phyloP scores from a whole-genome alignment of 768 basidiomycete species.

The Auricularia heimuer region DNA sequence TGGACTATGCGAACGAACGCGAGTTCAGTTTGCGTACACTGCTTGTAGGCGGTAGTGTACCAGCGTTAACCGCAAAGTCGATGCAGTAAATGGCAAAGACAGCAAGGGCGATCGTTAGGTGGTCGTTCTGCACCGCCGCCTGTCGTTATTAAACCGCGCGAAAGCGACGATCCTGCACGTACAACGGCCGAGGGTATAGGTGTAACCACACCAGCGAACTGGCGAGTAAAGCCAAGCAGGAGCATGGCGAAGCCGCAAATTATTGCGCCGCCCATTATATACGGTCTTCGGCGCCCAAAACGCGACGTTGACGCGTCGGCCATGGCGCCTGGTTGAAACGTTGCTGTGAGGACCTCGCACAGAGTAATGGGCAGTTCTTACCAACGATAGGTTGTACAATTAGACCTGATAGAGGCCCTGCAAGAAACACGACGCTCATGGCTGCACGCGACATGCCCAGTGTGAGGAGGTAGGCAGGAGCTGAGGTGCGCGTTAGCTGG shows the following conservation, averaged over 20 bases:
- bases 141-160: neutral
- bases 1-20: conserved; percentile 41
- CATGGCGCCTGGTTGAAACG: conserved; percentile 37
- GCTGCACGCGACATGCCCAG: conserved; percentile 78
- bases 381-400: conserved; percentile 88
- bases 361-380: conserved; percentile 15
- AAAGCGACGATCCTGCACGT: conserved; percentile 7
- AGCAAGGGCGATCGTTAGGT: conserved; percentile 67
- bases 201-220: conserved; percentile 45
- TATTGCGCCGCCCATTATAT: conserved; percentile 63
- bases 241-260: conserved; percentile 66
- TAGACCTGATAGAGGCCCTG: conserved; percentile 83
- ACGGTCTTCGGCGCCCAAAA: conserved; percentile 79
- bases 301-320: conserved; percentile 78
- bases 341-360: neutral
- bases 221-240: conserved; percentile 72
- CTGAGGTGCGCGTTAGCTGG: conserved; percentile 33
- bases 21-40: conserved; percentile 5
- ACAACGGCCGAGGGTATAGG: conserved; percentile 25
- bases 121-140: conserved; percentile 38
- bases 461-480: conserved; percentile 80
- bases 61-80: conserved; percentile 56
- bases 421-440: conserved; percentile 87
- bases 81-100: conserved; percentile 58
- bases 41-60: conserved; percentile 16